Base-by-base conservation (phyloP, 768 basidiomycete species). In the Rhizopogon rudus region DNA sequence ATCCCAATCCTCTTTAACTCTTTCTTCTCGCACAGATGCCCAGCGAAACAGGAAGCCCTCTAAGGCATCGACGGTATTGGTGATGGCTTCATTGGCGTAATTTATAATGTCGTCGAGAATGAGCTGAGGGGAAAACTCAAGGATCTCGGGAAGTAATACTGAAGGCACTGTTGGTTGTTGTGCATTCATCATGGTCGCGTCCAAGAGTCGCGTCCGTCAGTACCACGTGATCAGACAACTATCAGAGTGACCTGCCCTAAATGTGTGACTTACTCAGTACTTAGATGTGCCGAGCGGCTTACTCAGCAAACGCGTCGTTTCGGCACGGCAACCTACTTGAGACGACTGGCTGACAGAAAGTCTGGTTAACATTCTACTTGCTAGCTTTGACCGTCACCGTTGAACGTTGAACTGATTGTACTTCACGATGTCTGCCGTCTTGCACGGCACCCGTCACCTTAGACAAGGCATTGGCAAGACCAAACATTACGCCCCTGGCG, bases 51-150 rank as follows among this genome's bases (percentile, higher is more conserved):
- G 77, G 59, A 90, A 88, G 60, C 81, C 81, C 63, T 93, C 89
- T 74, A 93, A 83, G 49, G 84, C 88, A 52, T 88, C 87, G 13
- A 91, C 84, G 3, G 86, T 84, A 56, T 88, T 84, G 39, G 84
- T 82, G 14, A 93, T 85, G 2, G 88, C 82, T 57, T 90, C 84
- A 61, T 92, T 87, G 0, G 88, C 84, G 57, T 83, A 82, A 71
- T 93, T 91, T 60, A 92, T 86, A 44, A 93, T 86, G 59, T 94
- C 89, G 70, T 94, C 91, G 1, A 93, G 83, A 3, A 95, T 74
- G 17, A 88, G 80, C 61, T 93, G 88, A 0, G 91, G 92, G 0
- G 89, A 84, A 63, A 93, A 93, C 0, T 89, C 88, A 2, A 94
- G 80, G 13, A 91, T 81, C 69, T 94, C 86, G 0, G 83, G 81